Percentiles rank a stretch among this genome's conserved stretches.
phyloP scores from a whole-genome alignment of 2,329 filamentous ascomycete species.

The Colletotrichum acutatum region DNA sequence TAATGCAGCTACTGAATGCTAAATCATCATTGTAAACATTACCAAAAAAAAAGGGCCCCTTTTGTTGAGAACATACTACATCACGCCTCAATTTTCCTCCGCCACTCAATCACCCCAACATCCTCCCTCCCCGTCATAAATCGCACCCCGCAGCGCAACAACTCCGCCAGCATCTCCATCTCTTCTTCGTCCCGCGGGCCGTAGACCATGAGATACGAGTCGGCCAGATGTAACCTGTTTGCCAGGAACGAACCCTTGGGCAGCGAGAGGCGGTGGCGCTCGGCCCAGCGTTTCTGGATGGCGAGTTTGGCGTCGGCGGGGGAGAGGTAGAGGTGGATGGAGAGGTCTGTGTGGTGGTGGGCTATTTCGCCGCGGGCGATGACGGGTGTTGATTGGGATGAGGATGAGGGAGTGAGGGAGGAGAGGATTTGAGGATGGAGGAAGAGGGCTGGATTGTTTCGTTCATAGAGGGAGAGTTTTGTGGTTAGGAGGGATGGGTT shows the following conservation, averaged over 20 bases:
- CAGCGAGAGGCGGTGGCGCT: constrained; percentile 48
- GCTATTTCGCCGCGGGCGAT: constrained; percentile 45
- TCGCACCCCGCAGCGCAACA: constrained; percentile 1
- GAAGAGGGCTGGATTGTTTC: constrained; percentile 44
- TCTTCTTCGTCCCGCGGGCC: constrained; percentile 51
- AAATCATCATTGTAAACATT: not conserved
- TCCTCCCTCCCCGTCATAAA: constrained; percentile 31
- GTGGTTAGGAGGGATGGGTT: constrained; percentile 44
- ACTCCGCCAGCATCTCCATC: constrained; percentile 38
- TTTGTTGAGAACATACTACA: not conserved
- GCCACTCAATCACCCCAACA: constrained; percentile 17
- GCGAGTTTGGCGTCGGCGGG: constrained; percentile 49
- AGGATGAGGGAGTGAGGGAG: not conserved
- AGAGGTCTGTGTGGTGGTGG: constrained; percentile 53
- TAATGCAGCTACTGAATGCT: not conserved
- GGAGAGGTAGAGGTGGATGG: constrained; percentile 50
- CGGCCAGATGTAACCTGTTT: constrained; percentile 24
- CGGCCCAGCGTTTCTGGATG: constrained; percentile 51
- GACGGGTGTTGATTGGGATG: no score
- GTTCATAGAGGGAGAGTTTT: constrained; percentile 46
- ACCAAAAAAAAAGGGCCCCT: not conserved
- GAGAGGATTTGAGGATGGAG: constrained; percentile 2
- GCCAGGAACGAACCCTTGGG: constrained; percentile 35
- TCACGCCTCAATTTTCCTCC: not conserved
- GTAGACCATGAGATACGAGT: constrained; percentile 53